Evolutionary conservation across 768 basidiomycete species (phyloP), one percentile per base, ranked within the genome.

Genomic region (Lactifluus pinguis): DNA sequence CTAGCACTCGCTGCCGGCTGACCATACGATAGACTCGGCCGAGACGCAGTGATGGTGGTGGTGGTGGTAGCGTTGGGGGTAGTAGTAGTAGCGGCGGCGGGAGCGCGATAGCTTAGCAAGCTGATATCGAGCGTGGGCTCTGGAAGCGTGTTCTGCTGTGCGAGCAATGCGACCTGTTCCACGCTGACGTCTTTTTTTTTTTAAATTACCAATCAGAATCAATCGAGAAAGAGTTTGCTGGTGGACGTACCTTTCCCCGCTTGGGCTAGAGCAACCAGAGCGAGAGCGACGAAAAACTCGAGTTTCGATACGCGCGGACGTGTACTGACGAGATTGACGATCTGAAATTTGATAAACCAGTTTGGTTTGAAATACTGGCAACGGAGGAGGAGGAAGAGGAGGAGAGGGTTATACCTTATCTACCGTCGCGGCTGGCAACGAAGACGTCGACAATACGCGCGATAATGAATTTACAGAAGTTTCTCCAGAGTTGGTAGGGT

Each of bases 251-350:
- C 90, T 80, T 86, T 85, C 4, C 84, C 86, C 6, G 83, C 76
- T 72, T 98, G 94, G 6, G 90, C 91, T 4, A 95, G 76, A 2
- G 91, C 90, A 49, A 90, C 91, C 14, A 98, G 78, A 11, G 90
- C 92, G 29, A 98, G 73, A 10, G 92, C 90, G 11, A 95, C 89
- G 70, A 89, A 95, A 76, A 95, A 95, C 69, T 98, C 94, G 59
- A 87, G 83, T 66, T 84, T 90, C 8, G 91, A 90, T 41, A 98
- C 87, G 53, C 86, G 80, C 48, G 89, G 80, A 60, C 81, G 80
- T 38, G 86, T 85, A 72, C 89, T 90, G 55, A 93, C 92, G 21
- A 95, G 77, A 72, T 89, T 92, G 58, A 97, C 87, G 67, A 98
- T 95, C 92, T 95, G 65, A 17, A 42, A 42, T 42, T 41, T 17